Percentiles rank a stretch among this genome's conserved stretches.
Evolutionary conservation across 495 filamentous ascomycete species (phyloP).

Genomic region (Aspergillus conjunctus): DNA sequence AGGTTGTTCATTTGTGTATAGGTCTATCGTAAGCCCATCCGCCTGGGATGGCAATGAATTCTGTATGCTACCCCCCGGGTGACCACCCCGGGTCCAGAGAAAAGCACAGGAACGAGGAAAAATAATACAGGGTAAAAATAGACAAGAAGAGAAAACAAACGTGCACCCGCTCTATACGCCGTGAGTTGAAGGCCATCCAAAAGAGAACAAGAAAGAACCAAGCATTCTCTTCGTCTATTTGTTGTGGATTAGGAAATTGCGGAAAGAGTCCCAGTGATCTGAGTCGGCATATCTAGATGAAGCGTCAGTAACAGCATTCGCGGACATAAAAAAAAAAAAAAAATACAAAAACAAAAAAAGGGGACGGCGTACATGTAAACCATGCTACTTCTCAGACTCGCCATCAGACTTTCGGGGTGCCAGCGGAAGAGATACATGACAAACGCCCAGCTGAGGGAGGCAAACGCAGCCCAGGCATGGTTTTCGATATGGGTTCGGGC

Average conservation of each 20-base stretch:
- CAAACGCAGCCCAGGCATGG: conserved; percentile 89
- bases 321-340: conserved; percentile 23
- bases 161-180: conserved; percentile 39
- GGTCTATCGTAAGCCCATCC: not conserved
- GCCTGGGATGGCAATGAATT: not conserved
- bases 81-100: not conserved
- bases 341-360: conserved; percentile 12
- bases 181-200: conserved; percentile 19
- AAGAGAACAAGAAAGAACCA: conserved; percentile 6
- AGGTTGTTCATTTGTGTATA: not conserved
- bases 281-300: conserved; percentile 63
- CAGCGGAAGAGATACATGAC: conserved; percentile 97
- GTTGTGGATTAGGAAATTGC: conserved; percentile 80
- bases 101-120: conserved; percentile 9
- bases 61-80: not conserved
- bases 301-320: conserved; percentile 26
- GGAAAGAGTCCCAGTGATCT: conserved; percentile 80
- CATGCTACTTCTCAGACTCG: conserved; percentile 94
- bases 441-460: conserved; percentile 79
- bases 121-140: conserved; percentile 31
- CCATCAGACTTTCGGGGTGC: conserved; percentile 86
- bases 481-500: conserved; percentile 55
- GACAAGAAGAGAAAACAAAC: conserved; percentile 21
- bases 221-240: conserved; percentile 57
- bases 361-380: conserved; percentile 79